Conservation (phyloP, 2,329 filamentous ascomycete genomes). For the Fusarium sp. region DNA sequence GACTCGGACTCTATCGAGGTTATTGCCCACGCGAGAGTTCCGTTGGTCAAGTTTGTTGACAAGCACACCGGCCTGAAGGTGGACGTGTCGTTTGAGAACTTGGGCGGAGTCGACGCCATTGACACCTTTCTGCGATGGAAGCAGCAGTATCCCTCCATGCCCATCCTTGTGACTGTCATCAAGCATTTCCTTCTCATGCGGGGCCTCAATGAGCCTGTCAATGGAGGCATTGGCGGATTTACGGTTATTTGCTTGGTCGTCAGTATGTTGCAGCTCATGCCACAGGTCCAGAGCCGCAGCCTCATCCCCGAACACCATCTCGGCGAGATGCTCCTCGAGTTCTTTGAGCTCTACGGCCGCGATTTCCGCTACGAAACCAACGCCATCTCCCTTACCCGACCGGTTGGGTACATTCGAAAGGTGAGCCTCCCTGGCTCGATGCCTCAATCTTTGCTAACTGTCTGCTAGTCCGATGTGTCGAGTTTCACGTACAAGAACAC, state of each 20-base stretch:
- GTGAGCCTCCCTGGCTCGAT: constrained; percentile 59
- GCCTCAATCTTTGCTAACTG: constrained; percentile 4
- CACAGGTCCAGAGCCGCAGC: constrained; percentile 75
- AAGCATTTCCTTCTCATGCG: constrained; percentile 95
- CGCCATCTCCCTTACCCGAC: constrained; percentile 83
- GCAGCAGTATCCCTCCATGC: constrained; percentile 84
- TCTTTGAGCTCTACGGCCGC: constrained; percentile 91
- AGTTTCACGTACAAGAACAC: constrained; percentile 71
- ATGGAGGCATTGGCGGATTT: constrained; percentile 93
- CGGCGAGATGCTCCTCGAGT: constrained; percentile 86
- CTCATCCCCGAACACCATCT: constrained; percentile 77
- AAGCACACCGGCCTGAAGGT: constrained; percentile 83
- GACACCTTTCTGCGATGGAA: constrained; percentile 88
- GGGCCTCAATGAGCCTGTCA: constrained; percentile 91
- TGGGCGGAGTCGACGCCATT: constrained; percentile 84
- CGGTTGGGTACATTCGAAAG: constrained; percentile 81
- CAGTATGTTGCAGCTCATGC: constrained; percentile 87
- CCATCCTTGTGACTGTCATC: constrained; percentile 86
- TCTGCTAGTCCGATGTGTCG: constrained; percentile 59
- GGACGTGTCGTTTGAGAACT: constrained; percentile 95
- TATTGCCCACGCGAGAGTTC: constrained; percentile 85
- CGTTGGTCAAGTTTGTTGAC: constrained; percentile 93
- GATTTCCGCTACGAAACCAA: constrained; percentile 79
- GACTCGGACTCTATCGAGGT: constrained; percentile 73
- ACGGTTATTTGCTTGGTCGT: constrained; percentile 95